phyloP scores from a whole-genome alignment of 2,329 filamentous ascomycete species.

The Penicillium sp. region DNA sequence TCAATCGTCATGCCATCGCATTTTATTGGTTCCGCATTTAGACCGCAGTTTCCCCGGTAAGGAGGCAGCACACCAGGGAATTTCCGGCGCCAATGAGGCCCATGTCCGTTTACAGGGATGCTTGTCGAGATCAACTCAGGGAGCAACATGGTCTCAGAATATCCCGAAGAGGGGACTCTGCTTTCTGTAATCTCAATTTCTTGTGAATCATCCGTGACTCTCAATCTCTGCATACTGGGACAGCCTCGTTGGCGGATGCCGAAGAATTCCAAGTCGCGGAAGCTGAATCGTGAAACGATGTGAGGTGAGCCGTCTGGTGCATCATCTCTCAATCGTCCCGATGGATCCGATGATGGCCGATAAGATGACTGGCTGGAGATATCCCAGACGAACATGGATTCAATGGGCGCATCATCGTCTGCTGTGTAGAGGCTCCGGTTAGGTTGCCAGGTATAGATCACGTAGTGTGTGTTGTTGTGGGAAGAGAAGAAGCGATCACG shows the following conservation, averaged over 20 bases:
- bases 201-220: constrained; percentile 50
- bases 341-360: constrained; percentile 54
- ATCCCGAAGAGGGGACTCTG: constrained; percentile 42
- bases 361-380: constrained; percentile 54
- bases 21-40: constrained; percentile 32
- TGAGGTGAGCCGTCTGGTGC: constrained; percentile 41
- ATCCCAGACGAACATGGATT: constrained; percentile 62
- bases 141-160: constrained; percentile 44
- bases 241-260: constrained; percentile 55
- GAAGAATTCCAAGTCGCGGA: constrained; percentile 55
- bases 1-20: constrained; percentile 1
- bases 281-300: constrained; percentile 53
- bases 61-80: constrained; percentile 49
- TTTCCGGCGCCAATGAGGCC: constrained; percentile 54
- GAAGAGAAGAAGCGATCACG: constrained; percentile 64
- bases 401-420: constrained; percentile 58
- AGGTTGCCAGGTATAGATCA: constrained; percentile 63
- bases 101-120: constrained; percentile 54
- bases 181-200: constrained; percentile 60
- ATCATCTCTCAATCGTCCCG: constrained; percentile 35
- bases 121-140: constrained; percentile 43
- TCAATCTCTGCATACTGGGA: constrained; percentile 53
- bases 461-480: constrained; percentile 62
- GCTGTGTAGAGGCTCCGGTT: constrained; percentile 56
- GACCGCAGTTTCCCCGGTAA: constrained; percentile 43